Conservation (phyloP, 345 rosid species). For the Eucalyptus tenuipes region DNA sequence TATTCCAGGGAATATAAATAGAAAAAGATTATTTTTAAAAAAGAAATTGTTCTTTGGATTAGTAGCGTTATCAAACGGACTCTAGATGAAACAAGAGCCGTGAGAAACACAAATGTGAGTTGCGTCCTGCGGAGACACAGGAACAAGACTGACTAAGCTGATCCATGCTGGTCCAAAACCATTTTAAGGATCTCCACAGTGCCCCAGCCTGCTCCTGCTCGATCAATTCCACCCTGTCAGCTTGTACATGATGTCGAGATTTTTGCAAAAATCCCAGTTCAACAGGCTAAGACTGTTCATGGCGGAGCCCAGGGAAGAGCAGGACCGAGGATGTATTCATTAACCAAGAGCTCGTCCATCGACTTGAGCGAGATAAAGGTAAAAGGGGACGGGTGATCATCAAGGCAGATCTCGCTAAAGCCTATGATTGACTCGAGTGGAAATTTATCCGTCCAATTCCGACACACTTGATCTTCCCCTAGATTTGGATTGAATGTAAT, state of each 20-base stretch:
- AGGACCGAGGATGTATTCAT: too few species aligned
- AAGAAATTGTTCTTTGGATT: too few species aligned
- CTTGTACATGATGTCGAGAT: background rate
- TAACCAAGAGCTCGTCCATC: too few species aligned
- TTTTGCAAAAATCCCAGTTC: background rate
- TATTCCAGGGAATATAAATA: rapidly evolving
- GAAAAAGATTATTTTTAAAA: too few species aligned
- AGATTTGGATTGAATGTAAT: background rate
- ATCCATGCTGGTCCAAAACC: background rate
- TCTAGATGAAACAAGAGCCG: too few species aligned
- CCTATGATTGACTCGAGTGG: background rate
- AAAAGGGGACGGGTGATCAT: too few species aligned
- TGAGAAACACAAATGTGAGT: background rate
- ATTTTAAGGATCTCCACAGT: background rate
- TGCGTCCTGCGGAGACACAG: rapidly evolving
- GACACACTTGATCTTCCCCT: background rate
- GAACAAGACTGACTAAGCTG: too few species aligned
- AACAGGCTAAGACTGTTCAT: background rate
- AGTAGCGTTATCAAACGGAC: rapidly evolving
- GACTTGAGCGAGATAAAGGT: too few species aligned
- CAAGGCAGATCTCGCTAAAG: background rate
- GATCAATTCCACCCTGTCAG: background rate
- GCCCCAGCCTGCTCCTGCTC: background rate
- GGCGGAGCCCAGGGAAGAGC: background rate
- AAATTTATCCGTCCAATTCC: background rate